Conservation (phyloP, 2,329 filamentous ascomycete species). For the Calonectria crousiana region DNA sequence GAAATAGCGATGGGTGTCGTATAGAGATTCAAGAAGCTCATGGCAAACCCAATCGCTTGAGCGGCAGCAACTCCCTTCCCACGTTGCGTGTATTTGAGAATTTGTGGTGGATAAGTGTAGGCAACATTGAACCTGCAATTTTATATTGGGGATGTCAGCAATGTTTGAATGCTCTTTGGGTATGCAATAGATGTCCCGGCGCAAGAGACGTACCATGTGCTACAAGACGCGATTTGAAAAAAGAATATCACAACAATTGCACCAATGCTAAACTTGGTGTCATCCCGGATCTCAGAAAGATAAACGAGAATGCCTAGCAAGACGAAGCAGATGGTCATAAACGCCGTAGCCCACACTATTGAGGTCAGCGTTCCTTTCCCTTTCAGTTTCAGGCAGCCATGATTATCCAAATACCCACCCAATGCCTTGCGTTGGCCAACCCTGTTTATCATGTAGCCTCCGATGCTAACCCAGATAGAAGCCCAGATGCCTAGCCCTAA, state of each 20-base stretch:
- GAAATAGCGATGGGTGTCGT: constrained; percentile 1
- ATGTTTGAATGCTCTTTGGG: too few species aligned
- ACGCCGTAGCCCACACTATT: not conserved
- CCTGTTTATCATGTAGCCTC: not conserved
- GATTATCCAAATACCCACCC: too few species aligned
- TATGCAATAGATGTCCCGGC: too few species aligned
- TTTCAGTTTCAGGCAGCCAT: too few species aligned
- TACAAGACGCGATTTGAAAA: not conserved
- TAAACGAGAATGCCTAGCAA: not conserved
- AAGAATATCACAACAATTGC: not conserved
- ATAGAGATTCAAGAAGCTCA: not conserved
- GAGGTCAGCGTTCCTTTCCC: too few species aligned
- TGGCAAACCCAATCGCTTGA: not conserved
- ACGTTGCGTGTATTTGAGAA: not conserved
- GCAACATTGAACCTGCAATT: not conserved
- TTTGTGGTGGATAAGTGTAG: not conserved
- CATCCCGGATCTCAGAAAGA: not conserved
- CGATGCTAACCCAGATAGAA: not conserved
- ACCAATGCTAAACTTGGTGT: not conserved
- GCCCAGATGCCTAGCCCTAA: not conserved
- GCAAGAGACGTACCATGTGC: not conserved
- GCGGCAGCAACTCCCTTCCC: not conserved
- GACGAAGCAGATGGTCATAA: not conserved
- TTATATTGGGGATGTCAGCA: not conserved
- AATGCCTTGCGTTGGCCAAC: not conserved